A percentile compares a stretch with the other conserved stretches of the same genome.
These are phyloP conservation scores for Massariosphaeria phaeospora DNA, from an alignment of 495 filamentous ascomycete genomes.

Conservation along the genomic window DNA sequence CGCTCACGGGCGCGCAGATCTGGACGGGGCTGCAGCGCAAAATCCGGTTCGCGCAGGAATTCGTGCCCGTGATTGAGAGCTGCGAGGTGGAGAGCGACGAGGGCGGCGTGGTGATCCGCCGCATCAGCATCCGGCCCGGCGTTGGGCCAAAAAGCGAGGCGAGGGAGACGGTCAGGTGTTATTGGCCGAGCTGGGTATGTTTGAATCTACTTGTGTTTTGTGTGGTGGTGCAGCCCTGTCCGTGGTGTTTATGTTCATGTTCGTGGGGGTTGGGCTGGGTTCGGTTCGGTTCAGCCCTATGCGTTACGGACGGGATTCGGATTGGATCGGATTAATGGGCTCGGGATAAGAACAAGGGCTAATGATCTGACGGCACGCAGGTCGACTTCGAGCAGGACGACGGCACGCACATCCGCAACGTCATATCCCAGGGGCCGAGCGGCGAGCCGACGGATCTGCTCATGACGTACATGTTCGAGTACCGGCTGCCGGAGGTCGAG, in stretches of 20 bases:
- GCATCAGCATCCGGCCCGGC: conserved; percentile 21
- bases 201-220: background rate
- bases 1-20: conserved; percentile 46
- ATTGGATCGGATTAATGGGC: background rate
- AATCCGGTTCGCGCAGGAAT: conserved; percentile 48
- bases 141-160: conserved; percentile 10
- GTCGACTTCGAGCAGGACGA: conserved; percentile 38
- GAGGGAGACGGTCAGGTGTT: conserved; percentile 30
- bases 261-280: background rate
- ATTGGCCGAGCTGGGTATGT: conserved; percentile 33
- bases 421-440: conserved; percentile 45
- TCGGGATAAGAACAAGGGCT: too few relatives aligned
- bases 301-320: too few relatives aligned
- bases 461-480: conserved; percentile 56
- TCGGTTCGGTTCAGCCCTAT: too few relatives aligned
- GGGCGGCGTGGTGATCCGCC: conserved; percentile 18
- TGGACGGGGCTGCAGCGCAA: conserved; percentile 52
- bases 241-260: background rate
- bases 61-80: conserved; percentile 47
- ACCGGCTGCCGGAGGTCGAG: conserved; percentile 42
- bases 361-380: conserved; percentile 20
- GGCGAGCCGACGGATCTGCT: conserved; percentile 43
- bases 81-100: conserved; percentile 43
- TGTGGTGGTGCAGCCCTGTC: background rate
- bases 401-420: conserved; percentile 45